Conservation (phyloP, 306 rosid genomes). For the Castanea crenata region DNA sequence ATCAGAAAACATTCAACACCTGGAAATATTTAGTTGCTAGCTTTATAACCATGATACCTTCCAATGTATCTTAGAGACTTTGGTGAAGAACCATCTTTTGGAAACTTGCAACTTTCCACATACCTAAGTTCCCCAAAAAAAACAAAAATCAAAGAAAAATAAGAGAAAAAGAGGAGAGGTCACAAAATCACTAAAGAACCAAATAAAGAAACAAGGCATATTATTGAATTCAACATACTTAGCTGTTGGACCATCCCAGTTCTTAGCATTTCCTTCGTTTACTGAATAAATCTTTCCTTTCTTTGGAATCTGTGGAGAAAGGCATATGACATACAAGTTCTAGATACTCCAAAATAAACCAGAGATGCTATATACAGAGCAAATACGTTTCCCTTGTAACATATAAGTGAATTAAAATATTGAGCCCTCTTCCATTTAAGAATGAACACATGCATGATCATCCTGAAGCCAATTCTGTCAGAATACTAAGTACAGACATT, state of each 20-base stretch:
- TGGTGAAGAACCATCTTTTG: conserved; percentile 78
- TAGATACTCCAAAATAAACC: background rate
- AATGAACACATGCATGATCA: background rate
- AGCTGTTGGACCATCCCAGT: conserved; percentile 92
- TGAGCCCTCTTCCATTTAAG: background rate
- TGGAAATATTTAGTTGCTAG: background rate
- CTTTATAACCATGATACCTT: conserved; percentile 46
- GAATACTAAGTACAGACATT: background rate
- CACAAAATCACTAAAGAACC: conserved; percentile 14
- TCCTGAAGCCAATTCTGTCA: background rate
- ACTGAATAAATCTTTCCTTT: conserved; percentile 95
- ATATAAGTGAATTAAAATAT: background rate
- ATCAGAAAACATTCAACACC: background rate
- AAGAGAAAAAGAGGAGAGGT: conserved; percentile 1
- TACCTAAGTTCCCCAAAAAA: conserved; percentile 38
- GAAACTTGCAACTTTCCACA: conserved; percentile 90
- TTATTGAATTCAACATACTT: conserved; percentile 45
- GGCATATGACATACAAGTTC: conserved; percentile 14
- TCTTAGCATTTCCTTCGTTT: conserved; percentile 97
- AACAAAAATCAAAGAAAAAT: background rate
- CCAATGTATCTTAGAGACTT: conserved; percentile 97
- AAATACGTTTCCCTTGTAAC: background rate
- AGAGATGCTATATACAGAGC: background rate
- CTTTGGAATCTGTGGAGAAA: conserved; percentile 64
- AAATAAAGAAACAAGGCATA: background rate